Evolutionary conservation across 345 rosid genomes (phyloP), one percentile per base, ranked within the genome.

Genomic region (Lepidium aucheri): DNA sequence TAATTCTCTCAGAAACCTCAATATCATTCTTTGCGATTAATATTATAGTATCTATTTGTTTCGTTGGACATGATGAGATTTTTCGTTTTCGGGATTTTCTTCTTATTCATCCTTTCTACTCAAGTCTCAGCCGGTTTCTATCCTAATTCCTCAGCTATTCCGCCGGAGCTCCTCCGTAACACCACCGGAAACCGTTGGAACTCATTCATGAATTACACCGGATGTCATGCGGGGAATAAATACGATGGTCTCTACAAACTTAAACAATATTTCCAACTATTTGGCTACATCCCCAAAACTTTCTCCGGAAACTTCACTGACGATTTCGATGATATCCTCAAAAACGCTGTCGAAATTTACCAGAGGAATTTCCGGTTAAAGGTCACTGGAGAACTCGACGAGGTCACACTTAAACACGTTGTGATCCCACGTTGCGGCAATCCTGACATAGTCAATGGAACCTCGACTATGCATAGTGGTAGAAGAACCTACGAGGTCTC

Each of bases 381-480:
- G 34, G 63, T 76, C 67, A 86, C 97, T 1, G 98, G 98, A 5
- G 60, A 75, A 38, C 94, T 93, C 67, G 96, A 93, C 26, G 68
- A 70, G 5, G 68, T 74, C 35, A 93, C 98, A 4, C 52, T 93
- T 3, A 44, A 72, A 52, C 86, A 80, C 59, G 76, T 93, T 46
- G 63, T 78, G 7, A 76, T 67, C 32, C 96, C 98, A 1, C 78
- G 97, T 52, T 93, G 98, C 67, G 97, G 98, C 12, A 81, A 83
- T 68, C 84, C 98, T 8, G 98, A 93, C 57, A 69, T 93, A 9
- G 78, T 93, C 64, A 93, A 93, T 79, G 97, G 98, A 4, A 63
- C 94, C 1, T 79, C 87, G 1, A 63, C 82, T 2, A 93, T 93
- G 98, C 88, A 78, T 69, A 86, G 89, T 53, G 82, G 77, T 22